These are phyloP conservation scores for Hypoxylon lenormandii DNA, from an alignment of 495 filamentous ascomycete genomes.

Conservation along the genomic window DNA sequence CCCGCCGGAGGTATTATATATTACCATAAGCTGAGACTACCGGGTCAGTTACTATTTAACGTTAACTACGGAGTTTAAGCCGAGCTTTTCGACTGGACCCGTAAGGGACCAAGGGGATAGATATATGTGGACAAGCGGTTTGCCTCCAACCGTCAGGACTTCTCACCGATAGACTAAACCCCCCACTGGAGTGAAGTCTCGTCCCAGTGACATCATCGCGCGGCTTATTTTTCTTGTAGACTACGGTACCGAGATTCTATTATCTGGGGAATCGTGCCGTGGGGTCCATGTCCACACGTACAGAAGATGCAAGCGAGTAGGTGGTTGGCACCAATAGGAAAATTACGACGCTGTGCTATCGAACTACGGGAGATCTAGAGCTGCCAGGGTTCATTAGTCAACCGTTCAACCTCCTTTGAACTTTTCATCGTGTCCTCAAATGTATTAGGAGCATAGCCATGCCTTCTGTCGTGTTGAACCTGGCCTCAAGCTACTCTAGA, in stretches of 20 bases:
- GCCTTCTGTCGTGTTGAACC: too few relatives aligned
- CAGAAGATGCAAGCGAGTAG: not conserved
- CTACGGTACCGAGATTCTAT: conserved; percentile 30
- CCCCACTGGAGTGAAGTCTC: conserved; percentile 12
- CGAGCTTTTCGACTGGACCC: not conserved
- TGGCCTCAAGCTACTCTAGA: too few relatives aligned
- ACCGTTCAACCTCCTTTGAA: not conserved
- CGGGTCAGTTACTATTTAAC: conserved; percentile 8
- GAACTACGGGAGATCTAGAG: not conserved
- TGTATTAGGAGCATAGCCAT: too few relatives aligned
- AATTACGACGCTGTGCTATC: not conserved
- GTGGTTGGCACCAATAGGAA: conserved; percentile 3
- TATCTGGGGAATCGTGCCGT: conserved; percentile 7
- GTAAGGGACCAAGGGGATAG: too few relatives aligned
- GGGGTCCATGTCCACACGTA: not conserved
- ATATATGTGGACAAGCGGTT: too few relatives aligned
- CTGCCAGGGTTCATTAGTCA: not conserved
- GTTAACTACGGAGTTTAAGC: not conserved
- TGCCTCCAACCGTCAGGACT: not conserved
- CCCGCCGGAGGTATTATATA: not conserved
- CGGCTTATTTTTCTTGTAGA: conserved; percentile 19
- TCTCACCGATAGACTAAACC: conserved; percentile 3
- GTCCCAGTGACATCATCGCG: conserved; percentile 36
- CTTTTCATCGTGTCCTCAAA: too few relatives aligned
- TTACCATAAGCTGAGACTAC: not conserved